phyloP scores from a whole-genome alignment of 257 asterid genomes.

The Anisodus tanguticus region DNA sequence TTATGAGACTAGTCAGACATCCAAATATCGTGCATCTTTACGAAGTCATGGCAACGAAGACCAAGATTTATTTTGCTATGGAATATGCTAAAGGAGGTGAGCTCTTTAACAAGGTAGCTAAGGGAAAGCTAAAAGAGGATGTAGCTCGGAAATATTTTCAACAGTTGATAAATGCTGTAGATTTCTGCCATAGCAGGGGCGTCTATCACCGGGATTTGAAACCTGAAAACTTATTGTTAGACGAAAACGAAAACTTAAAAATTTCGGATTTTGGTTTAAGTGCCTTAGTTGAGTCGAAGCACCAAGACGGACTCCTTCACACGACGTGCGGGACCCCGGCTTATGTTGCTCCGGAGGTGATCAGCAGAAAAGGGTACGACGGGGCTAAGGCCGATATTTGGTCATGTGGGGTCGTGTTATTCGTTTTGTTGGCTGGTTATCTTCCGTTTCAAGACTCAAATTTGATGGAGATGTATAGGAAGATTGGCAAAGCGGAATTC shows the following conservation, averaged over 20 bases:
- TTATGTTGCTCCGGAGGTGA: conserved; percentile 89
- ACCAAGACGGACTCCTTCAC: conserved; percentile 78
- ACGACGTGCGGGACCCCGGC: conserved; percentile 90
- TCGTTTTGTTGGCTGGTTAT: conserved; percentile 70
- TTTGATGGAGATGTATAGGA: conserved; percentile 80
- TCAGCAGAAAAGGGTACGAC: conserved; percentile 72
- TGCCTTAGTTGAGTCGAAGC: conserved; percentile 67
- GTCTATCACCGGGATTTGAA: conserved; percentile 87
- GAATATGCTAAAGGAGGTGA: conserved; percentile 88
- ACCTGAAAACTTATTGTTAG: conserved; percentile 75
- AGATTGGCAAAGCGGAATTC: conserved; percentile 66
- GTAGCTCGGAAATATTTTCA: conserved; percentile 62
- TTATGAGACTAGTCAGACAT: conserved; percentile 74
- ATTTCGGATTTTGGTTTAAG: conserved; percentile 85
- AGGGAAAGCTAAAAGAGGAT: conserved; percentile 70
- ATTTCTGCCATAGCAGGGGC: conserved; percentile 83
- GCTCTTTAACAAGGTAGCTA: conserved; percentile 68
- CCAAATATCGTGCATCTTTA: conserved; percentile 67
- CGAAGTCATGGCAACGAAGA: conserved; percentile 88
- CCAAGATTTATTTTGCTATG: conserved; percentile 77
- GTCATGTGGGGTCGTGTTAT: conserved; percentile 86
- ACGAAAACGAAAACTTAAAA: conserved; percentile 66
- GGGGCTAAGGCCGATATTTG: conserved; percentile 80
- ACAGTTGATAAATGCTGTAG: conserved; percentile 72
- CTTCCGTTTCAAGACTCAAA: conserved; percentile 80